These are phyloP conservation scores for Zygnema cylindricum DNA, from an alignment of 139 green algal species.

Conservation along the genomic window DNA sequence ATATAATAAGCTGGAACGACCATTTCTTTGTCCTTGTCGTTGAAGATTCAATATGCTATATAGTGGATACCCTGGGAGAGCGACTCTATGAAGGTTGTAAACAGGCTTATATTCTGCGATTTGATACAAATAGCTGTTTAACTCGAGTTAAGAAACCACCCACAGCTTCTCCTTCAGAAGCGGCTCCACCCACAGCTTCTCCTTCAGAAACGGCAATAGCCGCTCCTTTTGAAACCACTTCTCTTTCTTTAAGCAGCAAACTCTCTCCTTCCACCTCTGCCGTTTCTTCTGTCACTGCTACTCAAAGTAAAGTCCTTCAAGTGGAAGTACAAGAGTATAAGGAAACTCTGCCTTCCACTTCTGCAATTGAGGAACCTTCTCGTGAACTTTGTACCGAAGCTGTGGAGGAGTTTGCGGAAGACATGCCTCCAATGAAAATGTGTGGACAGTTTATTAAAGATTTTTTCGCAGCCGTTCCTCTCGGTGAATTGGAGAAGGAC, in stretches of 20 bases:
- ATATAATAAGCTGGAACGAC: conserved; percentile 63
- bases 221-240: background rate
- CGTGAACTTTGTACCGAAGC: too few species aligned
- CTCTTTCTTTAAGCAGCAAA: background rate
- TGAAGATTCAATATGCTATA: conserved; percentile 34
- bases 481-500: conserved; percentile 34
- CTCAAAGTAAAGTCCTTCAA: background rate
- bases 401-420: too few species aligned
- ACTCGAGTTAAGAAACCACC: background rate
- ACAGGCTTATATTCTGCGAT: conserved; percentile 54
- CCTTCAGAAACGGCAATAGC: too few species aligned
- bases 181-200: background rate
- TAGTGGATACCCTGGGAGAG: conserved; percentile 61
- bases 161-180: background rate
- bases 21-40: conserved; percentile 59
- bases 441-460: conserved; percentile 50
- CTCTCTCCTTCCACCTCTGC: too few species aligned
- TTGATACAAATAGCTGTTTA: conserved; percentile 13
- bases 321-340: background rate
- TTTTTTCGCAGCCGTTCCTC: conserved; percentile 54
- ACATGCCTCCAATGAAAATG: conserved; percentile 18
- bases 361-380: too few species aligned
- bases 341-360: too few species aligned
- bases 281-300: background rate
- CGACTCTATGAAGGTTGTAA: conserved; percentile 52